phyloP scores from a whole-genome alignment of 371 early-diverging fungal genomes.

The Mortierella sp. region DNA sequence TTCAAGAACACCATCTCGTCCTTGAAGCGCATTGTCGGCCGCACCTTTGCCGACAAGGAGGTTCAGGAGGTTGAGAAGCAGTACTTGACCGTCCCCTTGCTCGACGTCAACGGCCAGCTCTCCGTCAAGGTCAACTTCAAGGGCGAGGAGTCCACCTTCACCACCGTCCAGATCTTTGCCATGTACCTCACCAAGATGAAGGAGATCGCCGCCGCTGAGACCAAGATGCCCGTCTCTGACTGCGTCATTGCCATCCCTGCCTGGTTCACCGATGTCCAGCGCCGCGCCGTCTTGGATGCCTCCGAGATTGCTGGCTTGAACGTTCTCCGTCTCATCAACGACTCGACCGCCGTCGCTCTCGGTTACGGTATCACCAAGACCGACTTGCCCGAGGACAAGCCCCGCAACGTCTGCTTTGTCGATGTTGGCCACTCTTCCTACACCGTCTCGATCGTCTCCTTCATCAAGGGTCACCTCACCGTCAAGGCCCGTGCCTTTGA shows the following conservation, averaged over 20 bases:
- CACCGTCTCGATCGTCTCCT: slow-evolving; percentile 91
- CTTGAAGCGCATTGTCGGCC: slow-evolving; percentile 97
- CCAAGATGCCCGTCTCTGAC: slow-evolving; percentile 90
- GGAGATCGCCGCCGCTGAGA: slow-evolving; percentile 88
- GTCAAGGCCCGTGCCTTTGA: slow-evolving; percentile 94
- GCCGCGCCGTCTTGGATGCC: slow-evolving; percentile 91
- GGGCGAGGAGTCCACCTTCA: slow-evolving; percentile 82
- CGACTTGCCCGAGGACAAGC: slow-evolving; percentile 96
- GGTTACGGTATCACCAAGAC: slow-evolving; percentile 98
- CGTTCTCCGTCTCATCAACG: slow-evolving; percentile 93
- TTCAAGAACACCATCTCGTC: slow-evolving; percentile 96
- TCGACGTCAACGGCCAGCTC: slow-evolving; percentile 87
- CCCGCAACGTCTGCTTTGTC: slow-evolving; percentile 93
- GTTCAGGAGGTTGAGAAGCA: slow-evolving; percentile 86
- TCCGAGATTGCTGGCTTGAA: slow-evolving; percentile 94
- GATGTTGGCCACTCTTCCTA: slow-evolving; percentile 96
- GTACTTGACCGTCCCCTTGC: slow-evolving; percentile 85
- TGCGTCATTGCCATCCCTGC: slow-evolving; percentile 95
- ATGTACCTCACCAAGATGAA: slow-evolving; percentile 96
- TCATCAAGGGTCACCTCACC: slow-evolving; percentile 94
- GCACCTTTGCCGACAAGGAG: slow-evolving; percentile 92
- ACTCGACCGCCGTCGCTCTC: slow-evolving; percentile 93
- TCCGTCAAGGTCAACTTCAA: slow-evolving; percentile 90
- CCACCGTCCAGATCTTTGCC: slow-evolving; percentile 90
- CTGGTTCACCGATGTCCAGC: slow-evolving; percentile 96